Evolutionary conservation across 371 early-diverging fungal species (phyloP), one percentile per base, ranked within the genome.

Genomic region (Mortierella sp.): DNA sequence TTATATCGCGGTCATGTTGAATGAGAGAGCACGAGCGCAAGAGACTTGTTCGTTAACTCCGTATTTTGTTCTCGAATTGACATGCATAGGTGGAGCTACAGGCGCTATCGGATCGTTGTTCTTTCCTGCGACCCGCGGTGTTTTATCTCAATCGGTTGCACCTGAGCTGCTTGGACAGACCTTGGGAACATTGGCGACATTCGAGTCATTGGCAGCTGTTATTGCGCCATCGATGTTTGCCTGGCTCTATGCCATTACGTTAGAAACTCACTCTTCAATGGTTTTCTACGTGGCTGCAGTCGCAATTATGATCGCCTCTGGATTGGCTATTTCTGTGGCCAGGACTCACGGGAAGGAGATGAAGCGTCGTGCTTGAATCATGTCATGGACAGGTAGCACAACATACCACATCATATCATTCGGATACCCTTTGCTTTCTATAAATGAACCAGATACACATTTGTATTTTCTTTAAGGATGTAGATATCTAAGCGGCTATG

Each of bases 21-120:
- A 14, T 48, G 14, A 13, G 48, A 48, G 48, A 48, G 13, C 48
- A 9, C 16, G 50, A 50, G 16, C 3, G 16, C 24, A 2, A 58
- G 60, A 16, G 34, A 31, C 21, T 16, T 6, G 34, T 3, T 19
- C 1, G 7, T 16, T 34, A 63, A 63, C 21, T 52, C n/a, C 28
- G 21, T 68, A 28, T n/a, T 52, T 73, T 50, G 57, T 21, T 71
- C 21, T 9, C 9, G 55, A 63, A 63, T 24, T 16, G 50, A 26
- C 21, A 24, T 42, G 34, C 26, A n/a, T 45, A 82, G 84, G 84
- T 31, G 80, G 74, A 26, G 75, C 54, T n/a, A 79, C 80, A 16
- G 72, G 84, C 8, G 60, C 84, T 21, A 48, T 84, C 10, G 84
- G 84, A 24, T 71, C 80, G 10, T 11, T 84, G n/a, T 84, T 80